Conservation (phyloP, 1,284 basidiomycete species). For the Tetrapyrgos nigripes region DNA sequence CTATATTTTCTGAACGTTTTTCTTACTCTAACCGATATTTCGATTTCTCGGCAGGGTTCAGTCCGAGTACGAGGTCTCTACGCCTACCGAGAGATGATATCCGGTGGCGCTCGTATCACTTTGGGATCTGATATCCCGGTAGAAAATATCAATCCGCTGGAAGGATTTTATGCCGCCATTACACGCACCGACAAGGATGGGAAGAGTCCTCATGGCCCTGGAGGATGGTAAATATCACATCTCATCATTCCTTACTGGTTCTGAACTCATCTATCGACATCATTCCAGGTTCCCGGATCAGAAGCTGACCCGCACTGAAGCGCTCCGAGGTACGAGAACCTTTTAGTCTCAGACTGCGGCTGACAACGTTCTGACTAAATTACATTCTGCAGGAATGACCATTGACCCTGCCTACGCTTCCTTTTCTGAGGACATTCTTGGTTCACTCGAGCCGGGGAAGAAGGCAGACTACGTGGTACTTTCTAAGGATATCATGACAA, state of each 20-base stretch:
- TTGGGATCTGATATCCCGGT: constrained; percentile 40
- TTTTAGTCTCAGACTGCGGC: no score
- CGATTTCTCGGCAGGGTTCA: constrained; percentile 52
- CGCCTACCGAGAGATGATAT: constrained; percentile 12
- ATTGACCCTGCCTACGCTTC: constrained; percentile 87
- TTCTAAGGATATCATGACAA: constrained; percentile 79
- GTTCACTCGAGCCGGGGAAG: constrained; percentile 76
- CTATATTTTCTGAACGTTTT: not conserved
- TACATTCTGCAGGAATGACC: constrained; percentile 84
- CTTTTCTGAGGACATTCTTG: constrained; percentile 75
- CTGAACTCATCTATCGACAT: not conserved
- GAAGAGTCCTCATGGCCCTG: constrained; percentile 79
- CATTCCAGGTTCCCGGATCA: not conserved
- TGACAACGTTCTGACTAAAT: constrained; percentile 80
- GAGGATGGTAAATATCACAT: constrained; percentile 87
- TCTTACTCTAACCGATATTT: constrained; percentile 29
- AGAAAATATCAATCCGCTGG: constrained; percentile 81
- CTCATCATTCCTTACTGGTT: not conserved
- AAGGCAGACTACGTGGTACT: constrained; percentile 88
- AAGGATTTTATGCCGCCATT: constrained; percentile 89
- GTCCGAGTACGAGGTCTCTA: constrained; percentile 7
- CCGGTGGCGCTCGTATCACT: constrained; percentile 9
- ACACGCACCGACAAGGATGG: constrained; percentile 74
- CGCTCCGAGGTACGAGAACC: constrained; percentile 13
- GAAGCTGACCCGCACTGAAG: constrained; percentile 51